These are phyloP conservation scores for Rutstroemia sydowiana DNA, from an alignment of 2,329 filamentous ascomycete genomes.

Conservation along the genomic window DNA sequence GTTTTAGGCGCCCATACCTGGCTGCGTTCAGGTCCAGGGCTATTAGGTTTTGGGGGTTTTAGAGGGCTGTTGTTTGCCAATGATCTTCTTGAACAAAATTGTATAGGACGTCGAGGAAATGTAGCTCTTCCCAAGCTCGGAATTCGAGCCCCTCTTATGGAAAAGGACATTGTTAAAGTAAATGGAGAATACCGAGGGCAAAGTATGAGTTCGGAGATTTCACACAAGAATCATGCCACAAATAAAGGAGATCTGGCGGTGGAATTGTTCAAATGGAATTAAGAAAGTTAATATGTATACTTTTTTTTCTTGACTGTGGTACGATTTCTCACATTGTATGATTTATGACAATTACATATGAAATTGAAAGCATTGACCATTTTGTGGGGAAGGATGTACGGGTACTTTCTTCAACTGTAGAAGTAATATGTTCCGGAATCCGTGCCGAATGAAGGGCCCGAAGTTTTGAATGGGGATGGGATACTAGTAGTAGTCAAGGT, in stretches of 20 bases:
- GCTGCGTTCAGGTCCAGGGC: constrained; percentile 4
- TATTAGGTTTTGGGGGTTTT: constrained; percentile 15
- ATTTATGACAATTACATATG: not conserved
- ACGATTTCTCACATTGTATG: constrained; percentile 1
- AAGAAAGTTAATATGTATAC: not conserved
- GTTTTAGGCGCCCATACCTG: constrained; percentile 38
- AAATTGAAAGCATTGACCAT: too few species aligned
- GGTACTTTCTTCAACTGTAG: too few species aligned
- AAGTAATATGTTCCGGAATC: too few species aligned
- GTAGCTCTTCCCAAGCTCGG: constrained; percentile 9
- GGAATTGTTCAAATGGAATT: not conserved
- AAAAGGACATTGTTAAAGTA: constrained; percentile 23
- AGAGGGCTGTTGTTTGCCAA: constrained; percentile 14
- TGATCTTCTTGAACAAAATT: constrained; percentile 18
- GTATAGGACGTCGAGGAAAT: not conserved
- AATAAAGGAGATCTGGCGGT: constrained; percentile 13
- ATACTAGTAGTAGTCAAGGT: too few species aligned
- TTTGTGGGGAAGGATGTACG: too few species aligned
- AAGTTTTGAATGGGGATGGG: too few species aligned
- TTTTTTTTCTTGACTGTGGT: constrained; percentile 1
- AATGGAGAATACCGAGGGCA: not conserved
- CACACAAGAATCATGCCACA: constrained; percentile 23
- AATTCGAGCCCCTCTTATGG: constrained; percentile 10
- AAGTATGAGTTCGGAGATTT: constrained; percentile 13
- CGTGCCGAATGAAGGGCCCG: too few species aligned